Evolutionary conservation across 2,329 filamentous ascomycete genomes (phyloP), one percentile per base, ranked within the genome.

Genomic region (Xylariaceae sp.): DNA sequence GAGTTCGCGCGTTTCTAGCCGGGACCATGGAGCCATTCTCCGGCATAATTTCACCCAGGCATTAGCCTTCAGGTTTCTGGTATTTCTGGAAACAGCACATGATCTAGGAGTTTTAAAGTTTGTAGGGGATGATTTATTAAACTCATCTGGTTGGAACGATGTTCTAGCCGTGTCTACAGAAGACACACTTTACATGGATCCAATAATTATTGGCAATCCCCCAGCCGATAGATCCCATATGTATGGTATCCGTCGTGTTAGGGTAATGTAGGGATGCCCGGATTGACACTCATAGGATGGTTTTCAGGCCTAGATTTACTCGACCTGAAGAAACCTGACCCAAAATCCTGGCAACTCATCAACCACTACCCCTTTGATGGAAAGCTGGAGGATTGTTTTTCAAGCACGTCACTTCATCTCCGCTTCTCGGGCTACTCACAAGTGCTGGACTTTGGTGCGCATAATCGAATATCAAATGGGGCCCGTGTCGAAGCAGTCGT

Each of bases 291-390:
- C n/a, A 53, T 47, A 6, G 37, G 35, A 21, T 47, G 33, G 29
- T 30, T 35, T 20, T 26, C 50, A n/a, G 2, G n/a, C 4, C 3
- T 6, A 4, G 1, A 9, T 23, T 10, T 2, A 6, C 13, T 46
- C 11, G 30, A 52, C 10, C n/a, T 33, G n/a, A 40, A 24, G 29
- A n/a, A 9, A 21, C 9, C 24, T 11, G 35, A 48, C 16, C 26
- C 27, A 5, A 18, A 15, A 3, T 35, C 26, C 7, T 53, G 50
- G 50, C 33, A 47, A 26, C 16, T 53, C 13, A 20, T 53, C 36
- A 53, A 53, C 24, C 50, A 53, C 29, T 27, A 48, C n/a, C 16
- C 23, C 6, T 53, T 41, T 24, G 29, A 53, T 21, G 50, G 50
- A n/a, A 40, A 42, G n/a, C 43, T 41, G 6, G 42, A 48, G 6